Base-by-base conservation (phyloP, 805 yeast species). In the Candida golubevii region DNA sequence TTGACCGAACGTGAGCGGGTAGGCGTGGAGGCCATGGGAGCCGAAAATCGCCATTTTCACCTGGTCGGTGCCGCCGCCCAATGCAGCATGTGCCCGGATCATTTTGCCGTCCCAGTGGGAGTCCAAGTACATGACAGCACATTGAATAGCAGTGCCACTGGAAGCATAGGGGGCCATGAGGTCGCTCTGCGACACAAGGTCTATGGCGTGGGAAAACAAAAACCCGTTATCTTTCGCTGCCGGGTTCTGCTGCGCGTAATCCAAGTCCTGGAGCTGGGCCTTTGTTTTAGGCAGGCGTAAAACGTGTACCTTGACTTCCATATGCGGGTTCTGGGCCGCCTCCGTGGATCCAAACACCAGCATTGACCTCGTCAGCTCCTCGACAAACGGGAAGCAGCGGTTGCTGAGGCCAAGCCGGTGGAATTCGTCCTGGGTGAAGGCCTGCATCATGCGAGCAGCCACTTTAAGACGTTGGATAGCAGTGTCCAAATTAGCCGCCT, bases 361-460 rank as follows among this genome's bases (percentile, higher is more conserved):
- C 43, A 65, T 70, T 27, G 57, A 36, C 12, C 48, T 26, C 7
- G 45, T 50, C 4, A 72, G 61, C 49, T 72, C 77, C 55, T 90
- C 95, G 2, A 73, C 81, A 51, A 88, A 85, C 48, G 79, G 79
- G 63, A 88, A 88, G 4, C 85, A 73, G 48, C 97, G 69, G 51
- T 82, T 78, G 9, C 96, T 95, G 58, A 87, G 78, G 0, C 93
- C 90, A 37, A 79, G 75, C 33, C 83, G 68, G 42, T 80, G 62
- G 95, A 91, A 88, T 59, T 89, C 96, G 54, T 90, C 97, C 54
- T 80, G 82, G 0, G 97, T 90, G 62, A 77, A 89, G 0, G 96
- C 95, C 56, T 88, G 91, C 95, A 88, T 87, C 63, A 90, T 63
- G 54, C 96, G 74, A 5, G 85, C 95, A 4, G 87, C 96, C 48